These are phyloP conservation scores for Ophioceras dolichostomum DNA, from an alignment of 2,329 filamentous ascomycete species.

Conservation along the genomic window DNA sequence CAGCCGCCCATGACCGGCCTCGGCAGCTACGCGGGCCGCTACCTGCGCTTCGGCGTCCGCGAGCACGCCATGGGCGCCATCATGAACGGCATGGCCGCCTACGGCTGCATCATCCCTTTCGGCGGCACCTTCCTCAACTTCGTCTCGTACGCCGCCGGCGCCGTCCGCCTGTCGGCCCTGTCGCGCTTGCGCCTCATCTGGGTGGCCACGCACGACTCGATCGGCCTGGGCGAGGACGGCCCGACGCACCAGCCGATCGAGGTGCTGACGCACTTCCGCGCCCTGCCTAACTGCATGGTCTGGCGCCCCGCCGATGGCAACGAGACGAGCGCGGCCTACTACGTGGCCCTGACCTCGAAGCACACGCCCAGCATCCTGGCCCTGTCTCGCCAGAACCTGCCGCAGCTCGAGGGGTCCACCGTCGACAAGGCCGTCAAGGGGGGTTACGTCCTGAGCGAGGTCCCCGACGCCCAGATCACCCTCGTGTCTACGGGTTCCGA, in stretches of 20 bases:
- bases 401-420: slow-evolving; percentile 88
- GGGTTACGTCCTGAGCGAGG: slow-evolving; percentile 83
- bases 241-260: slow-evolving; percentile 99
- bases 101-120: slow-evolving; percentile 89
- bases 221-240: slow-evolving; percentile 96
- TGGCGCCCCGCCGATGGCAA: slow-evolving; percentile 98
- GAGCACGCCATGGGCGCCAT: slow-evolving; percentile 89
- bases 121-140: slow-evolving; percentile 99
- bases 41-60: slow-evolving; percentile 84
- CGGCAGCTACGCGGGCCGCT: slow-evolving; percentile 67
- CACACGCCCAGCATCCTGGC: slow-evolving; percentile 87
- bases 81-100: slow-evolving; percentile 90
- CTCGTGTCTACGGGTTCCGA: slow-evolving; percentile 94
- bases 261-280: slow-evolving; percentile 96
- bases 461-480: slow-evolving; percentile 72
- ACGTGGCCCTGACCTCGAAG: slow-evolving; percentile 81
- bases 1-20: slow-evolving; percentile 79
- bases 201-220: slow-evolving; percentile 97
- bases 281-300: slow-evolving; percentile 97
- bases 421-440: slow-evolving; percentile 87
- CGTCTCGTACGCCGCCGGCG: slow-evolving; percentile 92
- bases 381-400: slow-evolving; percentile 94
- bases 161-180: slow-evolving; percentile 85
- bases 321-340: slow-evolving; percentile 96
- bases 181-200: slow-evolving; percentile 87